phyloP scores from a whole-genome alignment of 202 grass and related monocot genomes.

The Digitaria exilis region DNA sequence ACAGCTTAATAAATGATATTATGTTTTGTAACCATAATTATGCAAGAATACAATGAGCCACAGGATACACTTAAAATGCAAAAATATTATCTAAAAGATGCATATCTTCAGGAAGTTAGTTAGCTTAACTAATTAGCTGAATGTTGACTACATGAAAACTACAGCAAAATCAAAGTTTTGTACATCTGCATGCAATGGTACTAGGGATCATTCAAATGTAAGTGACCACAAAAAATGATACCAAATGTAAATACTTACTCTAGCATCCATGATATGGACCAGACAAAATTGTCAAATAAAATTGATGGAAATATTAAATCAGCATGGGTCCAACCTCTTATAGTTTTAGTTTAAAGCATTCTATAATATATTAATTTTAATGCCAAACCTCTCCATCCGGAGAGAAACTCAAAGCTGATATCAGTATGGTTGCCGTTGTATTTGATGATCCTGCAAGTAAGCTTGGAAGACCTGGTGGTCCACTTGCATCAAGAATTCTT shows the following conservation, averaged over 20 bases:
- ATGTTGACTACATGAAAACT: not conserved
- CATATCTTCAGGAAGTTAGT: not conserved
- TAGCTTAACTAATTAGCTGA: not conserved
- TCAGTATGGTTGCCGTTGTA: constrained; percentile 61
- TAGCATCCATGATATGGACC: constrained; percentile 4
- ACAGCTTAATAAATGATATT: constrained; percentile 20
- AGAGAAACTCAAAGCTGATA: constrained; percentile 92
- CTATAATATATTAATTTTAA: constrained; percentile 20
- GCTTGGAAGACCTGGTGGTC: constrained; percentile 84
- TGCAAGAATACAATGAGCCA: constrained; percentile 11
- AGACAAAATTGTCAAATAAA: not conserved
- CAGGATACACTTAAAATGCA: not conserved
- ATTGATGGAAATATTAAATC: constrained; percentile 4
- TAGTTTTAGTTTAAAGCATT: constrained; percentile 26
- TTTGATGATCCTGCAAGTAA: constrained; percentile 72
- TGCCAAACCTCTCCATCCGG: constrained; percentile 84
- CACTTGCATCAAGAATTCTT: constrained; percentile 96
- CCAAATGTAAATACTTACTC: not conserved
- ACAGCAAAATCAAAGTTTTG: not conserved
- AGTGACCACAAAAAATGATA: not conserved
- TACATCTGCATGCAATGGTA: not conserved
- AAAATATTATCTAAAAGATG: not conserved
- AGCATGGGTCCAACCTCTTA: constrained; percentile 2
- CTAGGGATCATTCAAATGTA: not conserved
- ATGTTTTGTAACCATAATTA: not conserved